A percentile compares a stretch with the other conserved stretches of the same genome.
These are phyloP conservation scores for Passalora sequoiae DNA, from an alignment of 2,329 filamentous ascomycete species.

Conservation along the genomic window DNA sequence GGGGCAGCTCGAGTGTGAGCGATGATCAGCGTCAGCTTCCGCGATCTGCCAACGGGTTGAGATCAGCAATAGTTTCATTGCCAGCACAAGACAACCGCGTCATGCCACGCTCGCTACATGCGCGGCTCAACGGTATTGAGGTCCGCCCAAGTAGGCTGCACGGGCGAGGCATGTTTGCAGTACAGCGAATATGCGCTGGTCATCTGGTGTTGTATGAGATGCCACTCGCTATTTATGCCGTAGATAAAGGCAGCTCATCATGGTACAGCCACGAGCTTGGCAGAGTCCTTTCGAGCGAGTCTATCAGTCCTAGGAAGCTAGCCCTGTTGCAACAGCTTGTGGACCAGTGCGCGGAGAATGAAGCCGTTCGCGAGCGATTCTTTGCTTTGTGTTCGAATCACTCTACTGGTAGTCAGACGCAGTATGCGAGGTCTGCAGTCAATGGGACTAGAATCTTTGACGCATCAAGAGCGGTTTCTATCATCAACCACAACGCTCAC, in stretches of 20 bases:
- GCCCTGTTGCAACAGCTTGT: conserved; percentile 8
- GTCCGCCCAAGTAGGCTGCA: conserved; percentile 18
- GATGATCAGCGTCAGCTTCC: no score
- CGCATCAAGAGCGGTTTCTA: conserved; percentile 9
- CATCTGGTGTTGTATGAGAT: conserved; percentile 40
- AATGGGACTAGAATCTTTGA: no score
- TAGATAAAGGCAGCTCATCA: neutral
- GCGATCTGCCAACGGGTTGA: no score
- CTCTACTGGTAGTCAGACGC: no score
- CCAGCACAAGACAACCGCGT: no score
- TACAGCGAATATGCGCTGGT: conserved; percentile 34
- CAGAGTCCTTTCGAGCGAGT: conserved; percentile 1
- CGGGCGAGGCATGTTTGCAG: conserved; percentile 43
- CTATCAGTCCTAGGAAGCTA: conserved; percentile 4
- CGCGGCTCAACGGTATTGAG: neutral
- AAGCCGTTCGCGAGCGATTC: neutral
- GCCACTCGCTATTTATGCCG: conserved; percentile 12
- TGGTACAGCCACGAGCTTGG: conserved; percentile 2
- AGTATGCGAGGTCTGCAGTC: no score
- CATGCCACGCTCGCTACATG: no score
- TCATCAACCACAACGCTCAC: conserved; percentile 12
- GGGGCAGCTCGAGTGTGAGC: no score
- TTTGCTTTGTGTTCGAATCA: no score
- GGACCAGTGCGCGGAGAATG: neutral
- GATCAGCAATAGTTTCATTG: no score